Conservation (phyloP, 1,284 basidiomycete species). For the Moesziomyces aphidis region DNA sequence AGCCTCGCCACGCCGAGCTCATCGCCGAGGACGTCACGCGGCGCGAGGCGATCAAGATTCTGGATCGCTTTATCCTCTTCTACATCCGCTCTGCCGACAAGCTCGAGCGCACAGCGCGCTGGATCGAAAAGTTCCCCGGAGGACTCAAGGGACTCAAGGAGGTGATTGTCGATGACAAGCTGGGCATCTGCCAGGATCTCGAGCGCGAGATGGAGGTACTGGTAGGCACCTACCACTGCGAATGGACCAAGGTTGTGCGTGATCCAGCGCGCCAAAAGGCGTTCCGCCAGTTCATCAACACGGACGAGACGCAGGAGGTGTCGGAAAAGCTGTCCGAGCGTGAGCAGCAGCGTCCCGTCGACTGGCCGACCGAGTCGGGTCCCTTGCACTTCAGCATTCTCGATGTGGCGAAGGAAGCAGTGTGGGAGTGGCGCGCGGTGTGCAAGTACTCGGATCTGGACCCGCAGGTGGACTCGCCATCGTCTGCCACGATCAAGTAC, state of each 20-base stretch:
- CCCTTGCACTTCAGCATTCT: slow-evolving; percentile 71
- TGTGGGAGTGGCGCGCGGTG: slow-evolving; percentile 76
- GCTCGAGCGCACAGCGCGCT: slow-evolving; percentile 76
- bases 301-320: slow-evolving; percentile 72
- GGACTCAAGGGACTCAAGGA: slow-evolving; percentile 76
- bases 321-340: slow-evolving; percentile 76
- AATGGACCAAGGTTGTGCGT: slow-evolving; percentile 78
- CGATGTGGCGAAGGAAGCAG: slow-evolving; percentile 70
- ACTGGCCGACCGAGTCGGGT: slow-evolving; percentile 76
- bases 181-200: slow-evolving; percentile 79
- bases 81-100: slow-evolving; percentile 78
- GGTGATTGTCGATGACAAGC: slow-evolving; percentile 79
- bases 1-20: slow-evolving; percentile 74
- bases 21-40: slow-evolving; percentile 70
- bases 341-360: slow-evolving; percentile 76
- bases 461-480: slow-evolving; percentile 71
- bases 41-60: slow-evolving; percentile 72
- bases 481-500: slow-evolving; percentile 75
- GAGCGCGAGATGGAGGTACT: slow-evolving; percentile 79
- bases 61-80: slow-evolving; percentile 77
- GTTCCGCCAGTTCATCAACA: slow-evolving; percentile 79
- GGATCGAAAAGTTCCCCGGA: slow-evolving; percentile 79
- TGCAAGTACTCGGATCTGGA: slow-evolving; percentile 73
- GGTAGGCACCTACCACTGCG: slow-evolving; percentile 77
- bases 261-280: slow-evolving; percentile 73